phyloP scores from a whole-genome alignment of 1,284 basidiomycete genomes.

The Cryptococcus maquisensis region DNA sequence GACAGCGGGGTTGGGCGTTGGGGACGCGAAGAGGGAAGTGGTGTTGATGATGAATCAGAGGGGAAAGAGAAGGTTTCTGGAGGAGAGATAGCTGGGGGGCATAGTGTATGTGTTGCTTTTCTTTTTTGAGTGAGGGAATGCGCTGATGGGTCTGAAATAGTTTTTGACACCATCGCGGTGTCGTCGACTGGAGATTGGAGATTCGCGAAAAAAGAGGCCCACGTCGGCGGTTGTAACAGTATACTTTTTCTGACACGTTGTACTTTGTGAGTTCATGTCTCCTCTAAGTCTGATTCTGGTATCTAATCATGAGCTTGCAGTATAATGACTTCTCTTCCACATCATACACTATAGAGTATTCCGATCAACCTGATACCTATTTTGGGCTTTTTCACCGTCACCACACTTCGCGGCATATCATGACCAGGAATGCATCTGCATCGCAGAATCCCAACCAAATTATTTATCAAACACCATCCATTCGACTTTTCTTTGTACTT shows the following conservation, averaged over 20 bases:
- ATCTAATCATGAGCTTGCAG: too few species aligned
- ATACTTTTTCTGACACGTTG: not conserved
- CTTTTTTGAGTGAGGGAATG: too few species aligned
- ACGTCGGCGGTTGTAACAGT: not conserved
- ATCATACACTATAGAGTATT: too few species aligned
- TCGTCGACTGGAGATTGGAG: not conserved
- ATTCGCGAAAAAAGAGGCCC: not conserved
- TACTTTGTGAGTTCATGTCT: not conserved
- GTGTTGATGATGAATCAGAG: conserved; percentile 48
- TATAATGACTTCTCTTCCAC: too few species aligned
- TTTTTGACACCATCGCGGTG: not conserved
- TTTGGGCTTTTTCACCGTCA: too few species aligned
- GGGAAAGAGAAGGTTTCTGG: conserved; percentile 42
- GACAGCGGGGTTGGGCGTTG: not conserved
- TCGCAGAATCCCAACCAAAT: not conserved
- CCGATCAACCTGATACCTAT: too few species aligned
- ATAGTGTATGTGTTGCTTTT: not conserved
- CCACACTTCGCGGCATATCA: too few species aligned
- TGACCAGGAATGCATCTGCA: too few species aligned
- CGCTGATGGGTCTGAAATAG: not conserved
- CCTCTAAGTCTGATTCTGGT: too few species aligned
- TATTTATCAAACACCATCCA: not conserved
- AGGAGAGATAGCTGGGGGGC: conserved; percentile 25
- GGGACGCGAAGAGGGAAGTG: conserved; percentile 26
- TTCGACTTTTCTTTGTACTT: not conserved